phyloP scores from a whole-genome alignment of 2,329 filamentous ascomycete genomes.

The Grosmannia huntii region DNA sequence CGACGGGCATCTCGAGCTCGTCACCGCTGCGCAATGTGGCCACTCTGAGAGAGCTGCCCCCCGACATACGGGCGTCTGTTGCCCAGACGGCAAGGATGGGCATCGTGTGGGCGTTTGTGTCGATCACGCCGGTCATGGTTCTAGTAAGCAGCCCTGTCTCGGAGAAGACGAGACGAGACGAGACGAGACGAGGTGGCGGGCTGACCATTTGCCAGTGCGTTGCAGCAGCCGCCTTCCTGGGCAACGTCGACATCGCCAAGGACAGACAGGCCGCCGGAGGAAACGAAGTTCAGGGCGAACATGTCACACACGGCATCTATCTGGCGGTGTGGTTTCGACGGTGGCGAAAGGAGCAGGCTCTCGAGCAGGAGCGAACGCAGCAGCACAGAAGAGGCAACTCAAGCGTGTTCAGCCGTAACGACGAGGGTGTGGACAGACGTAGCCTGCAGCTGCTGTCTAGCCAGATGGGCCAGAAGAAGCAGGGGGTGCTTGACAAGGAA shows the following conservation, averaged over 20 bases:
- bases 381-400: neutral
- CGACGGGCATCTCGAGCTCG: constrained; percentile 14
- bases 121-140: constrained; percentile 45
- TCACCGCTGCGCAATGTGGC: constrained; percentile 21
- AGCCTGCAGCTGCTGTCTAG: neutral
- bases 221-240: constrained; percentile 17
- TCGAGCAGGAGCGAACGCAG: neutral
- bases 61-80: neutral
- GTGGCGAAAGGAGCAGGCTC: neutral
- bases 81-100: constrained; percentile 19
- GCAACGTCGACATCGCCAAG: constrained; percentile 21
- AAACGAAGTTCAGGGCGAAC: neutral
- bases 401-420: neutral
- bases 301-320: constrained; percentile 5
- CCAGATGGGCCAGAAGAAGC: neutral
- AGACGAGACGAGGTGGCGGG: neutral
- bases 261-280: neutral
- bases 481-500: neutral
- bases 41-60: constrained; percentile 8
- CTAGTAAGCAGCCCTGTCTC: constrained; percentile 17
- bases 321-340: neutral
- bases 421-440: neutral
- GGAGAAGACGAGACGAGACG: no score
- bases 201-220: constrained; percentile 12
- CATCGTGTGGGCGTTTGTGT: constrained; percentile 53